Evolutionary conservation across 306 rosid species (phyloP).

Genomic region (Pyrus pyrifolia): DNA sequence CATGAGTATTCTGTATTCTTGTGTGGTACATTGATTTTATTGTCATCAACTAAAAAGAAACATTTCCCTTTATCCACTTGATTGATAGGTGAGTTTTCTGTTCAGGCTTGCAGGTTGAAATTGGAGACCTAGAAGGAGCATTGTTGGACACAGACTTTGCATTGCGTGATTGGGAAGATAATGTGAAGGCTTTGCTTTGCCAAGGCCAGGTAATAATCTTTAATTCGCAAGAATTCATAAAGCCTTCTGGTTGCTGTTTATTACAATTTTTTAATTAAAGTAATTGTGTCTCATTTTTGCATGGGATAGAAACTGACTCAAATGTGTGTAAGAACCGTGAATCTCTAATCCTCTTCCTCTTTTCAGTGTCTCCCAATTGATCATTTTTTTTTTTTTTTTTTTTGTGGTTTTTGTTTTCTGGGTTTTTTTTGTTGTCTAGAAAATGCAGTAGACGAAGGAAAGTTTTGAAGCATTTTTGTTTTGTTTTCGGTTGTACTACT

Average conservation of each 20-base stretch:
- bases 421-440: too few species aligned
- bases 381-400: too few species aligned
- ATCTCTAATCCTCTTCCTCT: too few species aligned
- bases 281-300: too few species aligned
- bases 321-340: too few species aligned
- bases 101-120: constrained; percentile 77
- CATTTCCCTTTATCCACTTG: background rate
- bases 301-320: too few species aligned
- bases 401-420: too few species aligned
- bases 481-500: too few species aligned
- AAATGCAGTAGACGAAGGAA: too few species aligned
- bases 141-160: constrained; percentile 76
- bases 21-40: background rate
- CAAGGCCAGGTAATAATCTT: constrained; percentile 76
- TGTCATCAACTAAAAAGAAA: background rate
- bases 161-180: constrained; percentile 68
- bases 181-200: constrained; percentile 82
- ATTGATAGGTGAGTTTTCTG: background rate
- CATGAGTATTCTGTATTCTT: background rate
- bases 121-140: constrained; percentile 82
- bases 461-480: too few species aligned
- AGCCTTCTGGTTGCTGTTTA: background rate
- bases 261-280: too few species aligned
- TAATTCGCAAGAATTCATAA: background rate
- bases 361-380: too few species aligned